A percentile compares a stretch with the other conserved stretches of the same genome.
phyloP scores from a whole-genome alignment of 352 stramenopile species.

The Pythium guiyangense region DNA sequence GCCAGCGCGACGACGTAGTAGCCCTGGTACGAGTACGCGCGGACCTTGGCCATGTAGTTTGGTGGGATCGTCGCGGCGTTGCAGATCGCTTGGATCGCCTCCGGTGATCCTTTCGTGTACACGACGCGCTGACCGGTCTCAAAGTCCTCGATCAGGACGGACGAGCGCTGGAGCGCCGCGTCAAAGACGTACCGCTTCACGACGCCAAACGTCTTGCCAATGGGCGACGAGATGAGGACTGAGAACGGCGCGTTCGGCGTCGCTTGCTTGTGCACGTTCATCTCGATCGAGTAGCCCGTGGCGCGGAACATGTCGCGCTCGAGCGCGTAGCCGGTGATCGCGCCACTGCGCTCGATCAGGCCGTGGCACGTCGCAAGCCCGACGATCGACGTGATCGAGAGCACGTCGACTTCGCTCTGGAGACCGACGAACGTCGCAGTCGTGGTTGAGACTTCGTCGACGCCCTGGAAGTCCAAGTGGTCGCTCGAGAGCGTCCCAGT shows the following conservation, averaged over 20 bases:
- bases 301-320: slow-evolving; percentile 73
- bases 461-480: slow-evolving; percentile 64
- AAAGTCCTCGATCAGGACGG: slow-evolving; percentile 66
- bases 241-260: slow-evolving; percentile 53
- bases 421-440: slow-evolving; percentile 40
- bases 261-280: slow-evolving; percentile 37
- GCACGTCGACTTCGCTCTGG: slow-evolving; percentile 64
- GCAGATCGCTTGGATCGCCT: slow-evolving; percentile 62
- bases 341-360: slow-evolving; percentile 41
- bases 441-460: slow-evolving; percentile 46
- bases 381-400: slow-evolving; percentile 54
- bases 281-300: slow-evolving; percentile 56
- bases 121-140: slow-evolving; percentile 51
- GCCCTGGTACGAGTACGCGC: slow-evolving; percentile 68
- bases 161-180: slow-evolving; percentile 59
- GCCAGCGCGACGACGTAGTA: slow-evolving; percentile 80
- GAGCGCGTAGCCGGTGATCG: slow-evolving; percentile 61
- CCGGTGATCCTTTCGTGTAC: slow-evolving; percentile 70
- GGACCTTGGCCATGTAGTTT: slow-evolving; percentile 62
- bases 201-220: slow-evolving; percentile 63
- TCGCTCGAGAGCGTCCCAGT: slow-evolving; percentile 75
- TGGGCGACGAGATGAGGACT: slow-evolving; percentile 58
- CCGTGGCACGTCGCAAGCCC: slow-evolving; percentile 68
- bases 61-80: slow-evolving; percentile 48
- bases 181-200: slow-evolving; percentile 75